A percentile compares a stretch with the other conserved stretches of the same genome.
Evolutionary conservation across 1,284 basidiomycete species (phyloP).

Genomic region (Rhodotorula sp.): DNA sequence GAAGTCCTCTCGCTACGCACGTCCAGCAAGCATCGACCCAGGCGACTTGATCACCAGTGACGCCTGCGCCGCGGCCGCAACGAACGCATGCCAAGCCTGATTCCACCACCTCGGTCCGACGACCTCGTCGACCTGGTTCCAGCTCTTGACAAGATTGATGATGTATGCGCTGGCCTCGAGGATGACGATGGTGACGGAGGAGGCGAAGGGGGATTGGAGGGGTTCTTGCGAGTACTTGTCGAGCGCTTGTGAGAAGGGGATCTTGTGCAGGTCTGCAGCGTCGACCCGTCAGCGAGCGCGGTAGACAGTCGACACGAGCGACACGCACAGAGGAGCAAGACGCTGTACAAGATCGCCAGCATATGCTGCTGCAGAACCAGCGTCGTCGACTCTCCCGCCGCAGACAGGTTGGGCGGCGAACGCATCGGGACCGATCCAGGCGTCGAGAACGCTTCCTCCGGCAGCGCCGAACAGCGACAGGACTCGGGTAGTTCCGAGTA

Average conservation of each 20-base stretch:
- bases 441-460: conserved; percentile 2
- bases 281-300: not conserved
- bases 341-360: not conserved
- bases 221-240: conserved; percentile 28
- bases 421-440: not conserved
- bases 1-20: not conserved
- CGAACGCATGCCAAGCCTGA: conserved; percentile 11
- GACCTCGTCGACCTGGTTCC: conserved; percentile 24
- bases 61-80: conserved; percentile 23
- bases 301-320: not conserved
- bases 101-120: conserved; percentile 36
- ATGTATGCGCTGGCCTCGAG: conserved; percentile 31
- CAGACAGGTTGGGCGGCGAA: not conserved
- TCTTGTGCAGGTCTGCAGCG: conserved; percentile 23
- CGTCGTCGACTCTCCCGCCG: not conserved
- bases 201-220: conserved; percentile 24
- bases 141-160: conserved; percentile 21
- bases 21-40: conserved; percentile 22
- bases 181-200: conserved; percentile 27
- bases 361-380: not conserved
- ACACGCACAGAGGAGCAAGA: not conserved
- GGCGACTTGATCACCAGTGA: conserved; percentile 33
- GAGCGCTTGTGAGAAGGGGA: conserved; percentile 28
- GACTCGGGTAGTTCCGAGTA: conserved; percentile 1
- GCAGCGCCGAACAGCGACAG: not conserved